Conservation (phyloP, 306 rosid species). For the Hylodesmum podocarpum region DNA sequence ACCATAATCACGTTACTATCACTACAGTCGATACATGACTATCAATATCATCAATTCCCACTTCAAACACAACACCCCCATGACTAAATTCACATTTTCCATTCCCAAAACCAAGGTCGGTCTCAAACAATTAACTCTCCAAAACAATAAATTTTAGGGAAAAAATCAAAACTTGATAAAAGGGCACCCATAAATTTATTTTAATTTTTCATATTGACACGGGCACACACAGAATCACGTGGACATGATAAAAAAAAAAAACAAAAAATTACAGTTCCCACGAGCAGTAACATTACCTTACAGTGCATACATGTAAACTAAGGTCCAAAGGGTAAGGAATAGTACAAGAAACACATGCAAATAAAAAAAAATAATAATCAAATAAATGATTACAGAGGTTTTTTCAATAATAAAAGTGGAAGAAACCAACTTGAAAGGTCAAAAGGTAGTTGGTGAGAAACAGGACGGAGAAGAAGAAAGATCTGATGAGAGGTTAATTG, state of each 20-base stretch:
- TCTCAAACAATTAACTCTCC: not conserved
- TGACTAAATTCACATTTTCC: not conserved
- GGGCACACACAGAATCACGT: not conserved
- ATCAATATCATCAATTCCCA: not conserved
- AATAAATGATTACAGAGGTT: not conserved
- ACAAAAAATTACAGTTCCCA: not conserved
- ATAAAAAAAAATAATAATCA: not conserved
- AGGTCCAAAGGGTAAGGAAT: not conserved
- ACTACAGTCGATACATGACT: no score
- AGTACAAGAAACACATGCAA: not conserved
- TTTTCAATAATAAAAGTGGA: not conserved
- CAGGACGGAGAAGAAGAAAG: slow-evolving; percentile 4
- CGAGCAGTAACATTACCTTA: not conserved
- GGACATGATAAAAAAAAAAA: not conserved
- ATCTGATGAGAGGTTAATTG: slow-evolving; percentile 26
- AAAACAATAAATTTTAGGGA: not conserved
- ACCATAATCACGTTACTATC: not conserved
- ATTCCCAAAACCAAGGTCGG: not conserved
- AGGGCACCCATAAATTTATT: not conserved
- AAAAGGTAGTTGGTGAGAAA: slow-evolving; percentile 11
- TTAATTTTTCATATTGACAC: not conserved
- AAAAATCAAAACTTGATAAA: not conserved
- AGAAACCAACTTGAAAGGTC: not conserved
- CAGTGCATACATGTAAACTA: not conserved
- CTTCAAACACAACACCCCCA: not conserved